A percentile compares a stretch with the other conserved stretches of the same genome.
Conservation (phyloP, 1,284 basidiomycete genomes). For the Pseudomicrostroma phylloplanum region DNA sequence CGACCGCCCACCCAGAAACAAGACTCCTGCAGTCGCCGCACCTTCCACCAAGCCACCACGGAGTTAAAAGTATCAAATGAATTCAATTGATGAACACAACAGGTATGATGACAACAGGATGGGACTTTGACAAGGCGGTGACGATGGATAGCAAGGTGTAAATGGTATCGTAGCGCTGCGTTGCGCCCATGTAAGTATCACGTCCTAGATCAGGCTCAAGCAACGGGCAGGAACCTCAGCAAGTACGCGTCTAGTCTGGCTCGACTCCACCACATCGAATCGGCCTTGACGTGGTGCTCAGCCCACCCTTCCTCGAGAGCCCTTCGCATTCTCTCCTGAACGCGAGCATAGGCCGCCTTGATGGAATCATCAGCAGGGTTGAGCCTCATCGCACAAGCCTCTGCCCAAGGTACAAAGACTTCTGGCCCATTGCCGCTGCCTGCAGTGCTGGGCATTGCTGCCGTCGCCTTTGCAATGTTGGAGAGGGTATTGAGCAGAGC, state of each 20-base stretch:
- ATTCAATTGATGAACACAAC: too few relatives aligned
- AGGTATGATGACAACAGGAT: not conserved
- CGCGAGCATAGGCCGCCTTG: not conserved
- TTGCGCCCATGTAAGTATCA: not conserved
- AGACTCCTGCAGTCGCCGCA: too few relatives aligned
- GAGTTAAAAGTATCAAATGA: too few relatives aligned
- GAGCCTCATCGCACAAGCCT: not conserved
- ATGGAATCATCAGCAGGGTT: not conserved
- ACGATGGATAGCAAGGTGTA: not conserved
- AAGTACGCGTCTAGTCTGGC: not conserved
- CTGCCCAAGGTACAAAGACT: not conserved
- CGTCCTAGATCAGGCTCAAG: not conserved
- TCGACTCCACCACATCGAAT: not conserved
- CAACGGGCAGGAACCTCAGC: not conserved
- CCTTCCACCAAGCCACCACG: too few relatives aligned
- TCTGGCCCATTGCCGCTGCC: not conserved
- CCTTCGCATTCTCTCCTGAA: not conserved
- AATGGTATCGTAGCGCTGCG: not conserved
- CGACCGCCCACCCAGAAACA: too few relatives aligned
- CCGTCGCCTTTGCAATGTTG: not conserved
- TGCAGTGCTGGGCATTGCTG: not conserved
- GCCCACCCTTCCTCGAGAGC: not conserved
- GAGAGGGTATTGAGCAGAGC: not conserved
- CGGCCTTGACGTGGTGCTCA: not conserved
- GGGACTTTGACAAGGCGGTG: not conserved